A percentile compares a stretch with the other conserved stretches of the same genome.
phyloP scores from a whole-genome alignment of 208 protist species.

The Trypanosoma mega region DNA sequence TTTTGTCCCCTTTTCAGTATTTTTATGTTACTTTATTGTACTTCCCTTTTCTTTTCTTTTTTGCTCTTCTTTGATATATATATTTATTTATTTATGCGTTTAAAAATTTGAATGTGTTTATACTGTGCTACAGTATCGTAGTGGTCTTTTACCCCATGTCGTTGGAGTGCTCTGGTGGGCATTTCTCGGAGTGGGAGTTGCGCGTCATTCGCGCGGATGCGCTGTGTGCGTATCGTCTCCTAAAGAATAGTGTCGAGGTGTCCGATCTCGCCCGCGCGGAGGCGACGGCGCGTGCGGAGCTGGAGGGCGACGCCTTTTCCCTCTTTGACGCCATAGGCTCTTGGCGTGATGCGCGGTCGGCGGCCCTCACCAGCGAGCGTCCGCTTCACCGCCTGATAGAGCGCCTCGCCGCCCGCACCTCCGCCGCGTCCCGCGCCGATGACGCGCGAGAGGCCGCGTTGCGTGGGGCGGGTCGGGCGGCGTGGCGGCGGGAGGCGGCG shows the following conservation, averaged over 20 bases:
- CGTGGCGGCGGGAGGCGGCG: conserved; percentile 44
- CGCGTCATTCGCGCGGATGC: conserved; percentile 19
- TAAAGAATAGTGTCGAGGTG: conserved; percentile 18
- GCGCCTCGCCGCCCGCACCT: conserved; percentile 20
- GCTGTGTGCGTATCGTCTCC: conserved; percentile 25
- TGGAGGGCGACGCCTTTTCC: conserved; percentile 18
- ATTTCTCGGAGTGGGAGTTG: conserved; percentile 25
- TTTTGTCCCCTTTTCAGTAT: conserved; percentile 9
- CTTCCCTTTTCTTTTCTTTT: conserved; percentile 2
- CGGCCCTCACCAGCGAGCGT: neutral
- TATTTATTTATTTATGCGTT: neutral
- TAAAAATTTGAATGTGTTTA: neutral
- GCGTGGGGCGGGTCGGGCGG: conserved; percentile 50
- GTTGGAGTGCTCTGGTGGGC: neutral
- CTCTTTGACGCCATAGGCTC: conserved; percentile 22
- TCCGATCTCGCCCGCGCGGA: conserved; percentile 29
- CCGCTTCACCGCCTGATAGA: conserved; percentile 12
- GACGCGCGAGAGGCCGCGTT: conserved; percentile 25
- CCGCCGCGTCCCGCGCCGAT: conserved; percentile 7
- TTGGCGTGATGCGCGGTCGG: conserved; percentile 5
- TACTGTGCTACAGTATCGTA: neutral
- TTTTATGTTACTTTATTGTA: neutral
- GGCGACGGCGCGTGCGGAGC: conserved; percentile 21
- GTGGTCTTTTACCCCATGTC: neutral
- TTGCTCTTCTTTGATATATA: neutral